Conservation (phyloP, 1,284 basidiomycete genomes). For the Ustilago bromivora region DNA sequence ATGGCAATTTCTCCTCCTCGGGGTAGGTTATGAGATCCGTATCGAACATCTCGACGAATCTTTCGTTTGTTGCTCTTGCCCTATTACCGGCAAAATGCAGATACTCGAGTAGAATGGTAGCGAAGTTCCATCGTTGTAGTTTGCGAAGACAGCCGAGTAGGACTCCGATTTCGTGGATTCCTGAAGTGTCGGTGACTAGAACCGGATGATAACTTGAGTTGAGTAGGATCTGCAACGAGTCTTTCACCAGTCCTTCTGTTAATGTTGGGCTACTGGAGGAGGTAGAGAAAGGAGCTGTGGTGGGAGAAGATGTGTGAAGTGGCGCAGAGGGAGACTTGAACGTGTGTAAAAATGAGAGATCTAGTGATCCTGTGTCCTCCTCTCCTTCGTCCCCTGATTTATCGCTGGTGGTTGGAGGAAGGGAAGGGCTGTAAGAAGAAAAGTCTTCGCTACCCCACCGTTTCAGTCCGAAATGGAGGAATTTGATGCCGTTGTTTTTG, state of each 20-base stretch:
- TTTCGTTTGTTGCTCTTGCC: conserved; percentile 60
- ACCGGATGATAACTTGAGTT: conserved; percentile 52
- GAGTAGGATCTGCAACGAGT: conserved; percentile 61
- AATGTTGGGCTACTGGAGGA: conserved; percentile 29
- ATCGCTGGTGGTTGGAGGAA: background rate
- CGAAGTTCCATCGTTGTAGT: conserved; percentile 66
- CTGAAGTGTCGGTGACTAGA: conserved; percentile 62
- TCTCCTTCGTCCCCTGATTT: too few species aligned
- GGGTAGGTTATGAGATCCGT: conserved; percentile 63
- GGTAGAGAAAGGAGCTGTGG: conserved; percentile 18
- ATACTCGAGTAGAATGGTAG: conserved; percentile 66
- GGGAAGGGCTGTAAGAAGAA: background rate
- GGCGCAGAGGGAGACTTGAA: conserved; percentile 11
- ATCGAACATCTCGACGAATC: conserved; percentile 69
- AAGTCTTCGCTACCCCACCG: conserved; percentile 19
- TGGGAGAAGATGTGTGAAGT: conserved; percentile 1
- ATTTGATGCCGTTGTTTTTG: conserved; percentile 36
- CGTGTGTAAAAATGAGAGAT: conserved; percentile 27
- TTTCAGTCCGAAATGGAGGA: conserved; percentile 59
- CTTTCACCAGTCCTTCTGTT: conserved; percentile 61
- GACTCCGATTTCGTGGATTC: conserved; percentile 65
- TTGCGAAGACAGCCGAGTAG: conserved; percentile 65
- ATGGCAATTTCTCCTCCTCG: conserved; percentile 44
- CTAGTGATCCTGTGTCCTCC: background rate
- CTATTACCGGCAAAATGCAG: conserved; percentile 62